Base-by-base conservation (phyloP, 768 basidiomycete species). In the Phaeolepiota aurea region DNA sequence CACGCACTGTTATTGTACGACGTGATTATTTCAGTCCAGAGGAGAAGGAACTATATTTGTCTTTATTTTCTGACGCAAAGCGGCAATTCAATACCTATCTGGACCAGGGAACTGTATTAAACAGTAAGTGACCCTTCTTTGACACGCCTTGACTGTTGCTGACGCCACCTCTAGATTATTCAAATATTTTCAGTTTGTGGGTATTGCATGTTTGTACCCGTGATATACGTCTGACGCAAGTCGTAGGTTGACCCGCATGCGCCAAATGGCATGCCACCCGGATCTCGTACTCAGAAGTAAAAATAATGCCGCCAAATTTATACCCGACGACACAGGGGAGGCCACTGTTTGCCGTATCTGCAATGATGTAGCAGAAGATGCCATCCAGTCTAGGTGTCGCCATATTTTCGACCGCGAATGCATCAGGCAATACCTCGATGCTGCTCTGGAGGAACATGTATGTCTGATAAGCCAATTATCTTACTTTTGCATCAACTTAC, bases 391-490 rank as follows among this genome's bases (percentile, higher is more conserved):
- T 18, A 87, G 81, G 50, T 99, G 96, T 55, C 78, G 76, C 30
- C 96, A 99, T 55, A 82, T 96, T 46, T 99, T 96, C 53, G 92
- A 97, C 57, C 77, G 96, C 41, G 88, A 92, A 55, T 99, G 96
- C 53, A 93, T 99, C 59, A 81, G 77, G 52, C 90, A 93, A 58
- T 97, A 97, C 56, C 70, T 98, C 36, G 76, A 87, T 48, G 74
- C 82, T 1, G 72, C 76, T 13, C 64, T 82, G 20, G 87, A 88
- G 49, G 60, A 72, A 36, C 71, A 62, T 19, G 83, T 85, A 48
- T 20, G 77, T 63, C 20, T 16, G 32, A 34, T 38, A 11, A n/a
- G 16, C 34, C 12, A 25, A 18, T 33, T 20, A 37, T 20, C 13
- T 34, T 20, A 32, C n/a, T 43, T 10, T 23, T 35, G 19, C 35